phyloP scores from a whole-genome alignment of 192 early-diverging fungal species.

The Martensiomyces pterosporus region DNA sequence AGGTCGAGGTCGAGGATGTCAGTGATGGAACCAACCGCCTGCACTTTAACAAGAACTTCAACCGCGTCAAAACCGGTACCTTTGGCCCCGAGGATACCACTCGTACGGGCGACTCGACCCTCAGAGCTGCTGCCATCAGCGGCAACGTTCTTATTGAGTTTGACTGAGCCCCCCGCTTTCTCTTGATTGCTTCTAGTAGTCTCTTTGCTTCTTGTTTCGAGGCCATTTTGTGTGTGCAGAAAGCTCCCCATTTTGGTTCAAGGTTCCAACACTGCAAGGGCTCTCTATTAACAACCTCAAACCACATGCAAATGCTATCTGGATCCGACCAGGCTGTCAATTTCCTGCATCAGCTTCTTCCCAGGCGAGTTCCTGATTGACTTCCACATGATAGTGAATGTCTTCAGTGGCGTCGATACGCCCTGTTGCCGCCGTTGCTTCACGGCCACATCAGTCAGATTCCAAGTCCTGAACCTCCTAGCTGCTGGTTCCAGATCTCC shows the following conservation, averaged over 20 bases:
- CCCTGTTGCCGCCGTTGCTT: conserved; percentile 11
- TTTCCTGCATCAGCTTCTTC: conserved; percentile 32
- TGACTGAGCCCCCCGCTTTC: conserved; percentile 6
- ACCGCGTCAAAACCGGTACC: conserved; percentile 35
- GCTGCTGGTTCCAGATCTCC: conserved; percentile 25
- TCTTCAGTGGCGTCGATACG: conserved; percentile 12
- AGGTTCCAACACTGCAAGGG: no score
- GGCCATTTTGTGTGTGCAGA: not conserved
- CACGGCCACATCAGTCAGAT: conserved; percentile 12
- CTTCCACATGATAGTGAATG: conserved; percentile 47
- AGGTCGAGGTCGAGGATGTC: conserved; percentile 38
- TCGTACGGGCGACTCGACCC: conserved; percentile 23
- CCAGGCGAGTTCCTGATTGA: conserved; percentile 15
- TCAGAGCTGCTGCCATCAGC: conserved; percentile 25
- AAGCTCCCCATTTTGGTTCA: not conserved
- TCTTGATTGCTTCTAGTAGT: no score
- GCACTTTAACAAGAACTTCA: conserved; percentile 47
- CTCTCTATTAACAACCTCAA: not conserved
- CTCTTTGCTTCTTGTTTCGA: conserved; percentile 6
- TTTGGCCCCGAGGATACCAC: conserved; percentile 30
- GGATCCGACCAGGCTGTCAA: conserved; percentile 28
- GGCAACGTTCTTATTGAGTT: conserved; percentile 41
- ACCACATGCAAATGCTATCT: not conserved
- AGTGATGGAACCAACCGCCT: conserved; percentile 46
- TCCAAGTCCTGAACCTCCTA: conserved; percentile 35